Base-by-base conservation (phyloP, 208 protist genomes). In the Trypanosoma platydactyli region DNA sequence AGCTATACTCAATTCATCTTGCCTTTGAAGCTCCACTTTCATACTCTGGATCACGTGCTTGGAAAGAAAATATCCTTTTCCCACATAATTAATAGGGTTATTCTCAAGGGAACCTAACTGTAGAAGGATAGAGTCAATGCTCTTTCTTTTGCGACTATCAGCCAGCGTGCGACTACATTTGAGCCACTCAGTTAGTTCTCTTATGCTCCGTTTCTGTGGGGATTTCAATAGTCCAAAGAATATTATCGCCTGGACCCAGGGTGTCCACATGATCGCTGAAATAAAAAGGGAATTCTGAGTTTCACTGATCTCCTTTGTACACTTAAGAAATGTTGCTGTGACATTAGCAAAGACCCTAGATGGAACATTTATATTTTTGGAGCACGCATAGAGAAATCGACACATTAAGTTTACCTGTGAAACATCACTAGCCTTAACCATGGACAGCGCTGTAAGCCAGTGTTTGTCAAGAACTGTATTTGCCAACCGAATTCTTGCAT, bases 401-500 rank as follows among this genome's bases (percentile, higher is more conserved):
- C 22, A 42, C 25, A 68, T 18, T 24, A 52, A 27, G 51, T 68
- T 60, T 20, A 64, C 29, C 20, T 68, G 42, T 6, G 13, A 52
- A 22, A 57, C 38, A 57, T 74, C 74, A 30, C 27, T 48, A n/a
- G 59, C 29, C 15, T 60, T 62, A 15, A 92, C 68, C 7, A 92
- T 53, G 6, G 27, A 24, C 20, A 87, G 76, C 25, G 83, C 78
- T 1, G 75, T 46, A 15, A 38, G 12, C 80, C 81, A 88, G 18
- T 81, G 44, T 58, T 92, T 83, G 1, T 71, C 46, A 25, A 83
- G 61, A n/a, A 78, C 73, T 16, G 51, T 68, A 30, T 64, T 71
- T 0, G 81, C 80, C 6, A 92, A 72, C 9, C 75, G 66, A 27
- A 86, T 62, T 29, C 77, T 73, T 29, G 86, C 83, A 13, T 53